phyloP scores from a whole-genome alignment of 1,284 basidiomycete species.

The Thecaphora thlaspeos region DNA sequence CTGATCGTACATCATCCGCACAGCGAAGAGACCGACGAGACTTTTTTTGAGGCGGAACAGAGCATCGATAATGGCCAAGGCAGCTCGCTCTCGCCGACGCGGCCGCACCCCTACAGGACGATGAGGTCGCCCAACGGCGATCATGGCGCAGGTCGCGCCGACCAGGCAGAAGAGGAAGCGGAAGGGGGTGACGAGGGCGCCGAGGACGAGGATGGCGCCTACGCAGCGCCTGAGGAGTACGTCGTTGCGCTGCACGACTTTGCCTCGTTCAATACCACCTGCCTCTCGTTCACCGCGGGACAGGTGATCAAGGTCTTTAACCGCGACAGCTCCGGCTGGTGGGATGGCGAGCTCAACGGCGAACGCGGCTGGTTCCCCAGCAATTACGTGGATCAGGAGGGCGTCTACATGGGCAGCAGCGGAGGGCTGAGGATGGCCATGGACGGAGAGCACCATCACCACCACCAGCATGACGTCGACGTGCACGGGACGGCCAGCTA shows the following conservation, averaged over 20 bases:
- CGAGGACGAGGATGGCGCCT: constrained; percentile 13
- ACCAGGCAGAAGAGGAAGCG: no score
- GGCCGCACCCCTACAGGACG: neutral
- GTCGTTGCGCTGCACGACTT: constrained; percentile 59
- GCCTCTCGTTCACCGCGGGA: constrained; percentile 82
- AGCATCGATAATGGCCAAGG: neutral
- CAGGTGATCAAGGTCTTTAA: constrained; percentile 87
- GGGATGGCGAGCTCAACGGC: constrained; percentile 83
- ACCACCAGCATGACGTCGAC: constrained; percentile 9
- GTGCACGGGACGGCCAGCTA: no score
- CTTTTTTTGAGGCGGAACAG: neutral
- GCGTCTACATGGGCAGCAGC: constrained; percentile 17
- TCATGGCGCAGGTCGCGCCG: no score
- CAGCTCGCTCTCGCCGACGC: neutral
- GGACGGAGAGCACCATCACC: no score
- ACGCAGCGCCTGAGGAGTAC: constrained; percentile 41
- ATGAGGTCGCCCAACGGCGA: constrained; percentile 1
- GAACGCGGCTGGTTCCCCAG: constrained; percentile 93
- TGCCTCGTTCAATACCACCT: constrained; percentile 60
- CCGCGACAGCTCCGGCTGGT: constrained; percentile 88
- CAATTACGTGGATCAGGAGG: constrained; percentile 58
- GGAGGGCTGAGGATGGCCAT: no score
- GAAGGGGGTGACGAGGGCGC: neutral
- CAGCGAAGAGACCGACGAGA: neutral
- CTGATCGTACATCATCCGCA: neutral